Percentiles rank a stretch among this genome's conserved stretches.
Evolutionary conservation across 805 yeast genomes (phyloP).

Genomic region (Torulaspora indica): DNA sequence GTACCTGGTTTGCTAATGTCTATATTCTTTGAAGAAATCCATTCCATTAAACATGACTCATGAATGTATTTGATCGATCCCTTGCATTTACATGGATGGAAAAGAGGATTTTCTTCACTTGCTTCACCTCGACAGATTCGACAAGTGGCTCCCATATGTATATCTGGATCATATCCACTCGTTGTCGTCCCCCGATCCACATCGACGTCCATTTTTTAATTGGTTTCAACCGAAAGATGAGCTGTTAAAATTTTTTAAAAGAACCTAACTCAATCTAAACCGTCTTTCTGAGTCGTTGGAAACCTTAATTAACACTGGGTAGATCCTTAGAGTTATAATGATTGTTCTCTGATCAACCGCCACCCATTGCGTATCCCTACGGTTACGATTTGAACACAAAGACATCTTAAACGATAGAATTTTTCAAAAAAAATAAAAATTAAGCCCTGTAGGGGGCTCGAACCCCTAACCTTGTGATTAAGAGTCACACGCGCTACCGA

Average conservation of each 20-base stretch:
- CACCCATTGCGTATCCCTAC: constrained; percentile 8
- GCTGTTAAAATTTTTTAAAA: not conserved
- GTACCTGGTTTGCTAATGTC: constrained; percentile 38
- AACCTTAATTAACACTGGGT: not conserved
- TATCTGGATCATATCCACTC: constrained; percentile 3
- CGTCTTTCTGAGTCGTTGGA: not conserved
- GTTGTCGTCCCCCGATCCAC: constrained; percentile 2
- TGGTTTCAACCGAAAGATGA: not conserved
- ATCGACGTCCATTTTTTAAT: constrained; percentile 5
- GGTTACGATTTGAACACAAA: constrained; percentile 4
- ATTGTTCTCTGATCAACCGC: constrained; percentile 2
- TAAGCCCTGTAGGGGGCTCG: constrained; percentile 38
- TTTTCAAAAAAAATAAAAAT: constrained; percentile 9
- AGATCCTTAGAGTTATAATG: constrained; percentile 1
- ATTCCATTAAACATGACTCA: constrained; percentile 83
- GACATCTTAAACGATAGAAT: constrained; percentile 2
- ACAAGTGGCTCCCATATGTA: constrained; percentile 45
- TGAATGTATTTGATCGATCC: constrained; percentile 93
- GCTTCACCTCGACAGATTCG: constrained; percentile 93
- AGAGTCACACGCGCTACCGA: constrained; percentile 38
- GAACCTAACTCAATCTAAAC: not conserved
- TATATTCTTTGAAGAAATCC: constrained; percentile 52
- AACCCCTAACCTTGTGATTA: constrained; percentile 38
- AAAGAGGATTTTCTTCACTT: constrained; percentile 70
- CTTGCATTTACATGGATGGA: constrained; percentile 88